Evolutionary conservation across 352 stramenopile species (phyloP), one percentile per base, ranked within the genome.

Genomic region (Plasmopara viticola): DNA sequence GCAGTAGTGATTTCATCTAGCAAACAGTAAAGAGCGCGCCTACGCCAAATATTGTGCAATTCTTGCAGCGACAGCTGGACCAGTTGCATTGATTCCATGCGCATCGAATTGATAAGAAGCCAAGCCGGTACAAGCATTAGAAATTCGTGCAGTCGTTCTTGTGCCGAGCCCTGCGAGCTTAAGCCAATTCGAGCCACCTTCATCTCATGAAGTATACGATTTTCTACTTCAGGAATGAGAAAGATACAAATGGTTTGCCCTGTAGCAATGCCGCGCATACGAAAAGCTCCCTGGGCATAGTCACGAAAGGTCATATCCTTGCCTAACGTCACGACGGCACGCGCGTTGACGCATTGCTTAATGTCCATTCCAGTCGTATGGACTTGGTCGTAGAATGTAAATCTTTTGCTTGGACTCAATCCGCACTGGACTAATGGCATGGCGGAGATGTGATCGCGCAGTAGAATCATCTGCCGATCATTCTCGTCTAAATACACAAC

Each of bases 71-170:
- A 99, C 12, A 99, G 74, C 67, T 99, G 90, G n/a, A 98, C 86
- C 40, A 98, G 96, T 64, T 99, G 97, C 83, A 99, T 97, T 53
- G 98, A 97, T 63, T 99, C 97, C 59, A 97, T 98, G 28, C 96
- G 95, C 95, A 99, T 99, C 59, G 96, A 98, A 78, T 99, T 99
- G 46, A 99, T 91, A 47, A 98, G 88, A 29, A 99, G 83, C 97
- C 97, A 99, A 5, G 86, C 87, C 5, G 85, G 79, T 20, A 95
- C 84, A 6, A 90, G 59, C n/a, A 90, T 53, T 30, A 91, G 65
- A 44, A 86, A 93, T 29, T 73, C 74, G n/a, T 70, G 48, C 29
- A 91, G 57, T 0, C 47, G 38, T n/a, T 78, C 67, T 35, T 79
- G 55, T 18, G 45, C 39, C 34, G 64, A 55, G 5, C 48, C 51